Conservation (phyloP, 805 yeast species). For the Blastobotrys americana region DNA sequence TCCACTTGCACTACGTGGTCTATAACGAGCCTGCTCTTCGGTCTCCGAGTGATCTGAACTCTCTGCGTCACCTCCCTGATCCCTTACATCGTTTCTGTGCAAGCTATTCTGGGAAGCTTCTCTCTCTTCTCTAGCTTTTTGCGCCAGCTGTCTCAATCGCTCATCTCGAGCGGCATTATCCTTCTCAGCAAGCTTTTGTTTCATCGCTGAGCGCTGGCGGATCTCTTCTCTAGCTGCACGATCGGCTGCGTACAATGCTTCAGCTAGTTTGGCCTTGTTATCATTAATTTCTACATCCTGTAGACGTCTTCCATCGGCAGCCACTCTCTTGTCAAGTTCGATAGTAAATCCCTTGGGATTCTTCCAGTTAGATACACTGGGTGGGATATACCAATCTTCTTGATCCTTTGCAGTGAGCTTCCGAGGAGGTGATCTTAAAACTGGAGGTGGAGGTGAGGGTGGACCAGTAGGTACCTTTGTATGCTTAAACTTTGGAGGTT, state of each 20-base stretch:
- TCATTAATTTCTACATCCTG: conserved; percentile 40
- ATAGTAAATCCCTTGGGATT: conserved; percentile 86
- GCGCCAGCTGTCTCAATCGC: conserved; percentile 43
- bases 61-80: conserved; percentile 1
- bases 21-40: too few species aligned
- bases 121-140: conserved; percentile 39
- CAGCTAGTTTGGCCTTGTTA: conserved; percentile 55
- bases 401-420: conserved; percentile 64
- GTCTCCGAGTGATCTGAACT: too few species aligned
- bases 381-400: conserved; percentile 79
- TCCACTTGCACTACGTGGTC: background rate
- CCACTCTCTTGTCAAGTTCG: conserved; percentile 68
- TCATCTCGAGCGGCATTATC: conserved; percentile 46
- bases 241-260: conserved; percentile 68
- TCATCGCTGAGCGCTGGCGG: conserved; percentile 42
- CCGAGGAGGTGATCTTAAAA: conserved; percentile 42
- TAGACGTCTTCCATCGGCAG: conserved; percentile 39
- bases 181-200: conserved; percentile 43
- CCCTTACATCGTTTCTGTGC: background rate
- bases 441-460: conserved; percentile 66
- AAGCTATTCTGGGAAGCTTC: background rate
- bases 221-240: conserved; percentile 51
- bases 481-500: conserved; percentile 69
- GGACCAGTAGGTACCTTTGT: conserved; percentile 67
- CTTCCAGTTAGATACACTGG: conserved; percentile 92